Base-by-base conservation (phyloP, 2,329 filamentous ascomycete genomes). In the Cercospora canescens region DNA sequence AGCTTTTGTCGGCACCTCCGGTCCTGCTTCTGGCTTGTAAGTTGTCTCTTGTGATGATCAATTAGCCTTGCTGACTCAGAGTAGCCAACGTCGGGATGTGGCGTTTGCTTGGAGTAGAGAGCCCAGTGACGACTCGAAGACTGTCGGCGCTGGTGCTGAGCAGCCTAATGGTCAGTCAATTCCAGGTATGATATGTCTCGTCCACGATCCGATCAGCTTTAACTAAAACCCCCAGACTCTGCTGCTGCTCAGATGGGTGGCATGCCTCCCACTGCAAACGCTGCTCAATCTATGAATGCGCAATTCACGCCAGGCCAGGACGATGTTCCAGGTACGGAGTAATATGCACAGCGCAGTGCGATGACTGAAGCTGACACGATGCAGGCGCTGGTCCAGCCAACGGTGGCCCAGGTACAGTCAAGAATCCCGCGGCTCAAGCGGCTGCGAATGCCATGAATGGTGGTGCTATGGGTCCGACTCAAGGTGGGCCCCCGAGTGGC, bases 401-500 rank as follows among this genome's bases (percentile, higher is more conserved):
- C 9, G 18, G 35, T 21, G 37, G 39, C 4, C 35, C 64, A 3
- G 59, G 52, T n/a, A 62, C 59, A 18, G 18, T 41, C n/a, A 41
- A 50, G 16, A 62, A 65, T 21, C 63, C 52, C 6, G 63, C 63
- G 5, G 58, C 8, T 81, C 62, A 26, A 79, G 88, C 83, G 68
- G 79, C 82, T 59, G 65, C 74, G 56, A 77, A 69, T 74, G 87
- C 79, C 71, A 69, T 65, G 50, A 60, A 60, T 18, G 35, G 35
- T 39, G 45, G 11, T 6, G 11, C 45, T 28, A 11, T 28, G 12
- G 45, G 21, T 50, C 11, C 45, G 7, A 11, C 41, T 48, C 39
- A 45, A 45, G 39, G 39, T 18, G 39, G 39, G 9, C 39, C 39
- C n/a, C n/a, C n/a, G n/a, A 41, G n/a, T 41, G 39, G 39, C 39